Percentiles rank a stretch among this genome's conserved stretches.
Conservation (phyloP, 1,139 yeast genomes). For the Taphrina communis region DNA sequence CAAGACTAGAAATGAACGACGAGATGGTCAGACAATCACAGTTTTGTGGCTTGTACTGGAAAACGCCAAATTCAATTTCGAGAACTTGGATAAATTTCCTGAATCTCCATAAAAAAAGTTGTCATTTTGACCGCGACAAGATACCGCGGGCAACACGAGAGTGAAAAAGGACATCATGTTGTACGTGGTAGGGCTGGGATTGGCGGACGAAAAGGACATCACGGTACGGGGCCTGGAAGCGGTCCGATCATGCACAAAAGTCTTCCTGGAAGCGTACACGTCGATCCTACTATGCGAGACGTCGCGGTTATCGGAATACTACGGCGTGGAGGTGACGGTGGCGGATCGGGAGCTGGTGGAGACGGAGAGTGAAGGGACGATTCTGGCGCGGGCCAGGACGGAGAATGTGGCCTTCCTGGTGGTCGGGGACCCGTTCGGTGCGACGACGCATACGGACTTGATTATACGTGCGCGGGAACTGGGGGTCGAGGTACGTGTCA, state of each 20-base stretch:
- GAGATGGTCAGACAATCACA: constrained; percentile 3
- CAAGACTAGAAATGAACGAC: background rate
- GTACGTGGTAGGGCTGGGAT: constrained; percentile 87
- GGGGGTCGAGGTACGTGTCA: constrained; percentile 74
- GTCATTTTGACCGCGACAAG: background rate
- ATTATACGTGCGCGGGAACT: constrained; percentile 87
- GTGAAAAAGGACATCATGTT: constrained; percentile 61
- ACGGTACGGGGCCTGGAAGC: constrained; percentile 92
- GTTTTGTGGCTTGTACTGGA: background rate
- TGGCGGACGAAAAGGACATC: constrained; percentile 85
- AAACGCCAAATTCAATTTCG: constrained; percentile 12
- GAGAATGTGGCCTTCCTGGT: constrained; percentile 84
- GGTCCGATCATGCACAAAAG: constrained; percentile 80
- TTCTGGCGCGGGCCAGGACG: constrained; percentile 72
- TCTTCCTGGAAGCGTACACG: constrained; percentile 93
- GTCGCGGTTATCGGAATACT: constrained; percentile 68
- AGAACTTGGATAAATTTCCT: background rate
- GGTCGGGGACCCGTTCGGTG: constrained; percentile 98
- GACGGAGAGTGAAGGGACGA: constrained; percentile 74
- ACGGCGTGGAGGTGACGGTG: constrained; percentile 80
- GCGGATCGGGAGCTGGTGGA: constrained; percentile 97
- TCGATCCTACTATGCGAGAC: constrained; percentile 93
- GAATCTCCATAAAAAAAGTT: background rate
- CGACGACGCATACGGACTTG: constrained; percentile 95
- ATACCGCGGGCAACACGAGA: no score